Evolutionary conservation across 192 early-diverging fungal genomes (phyloP), one percentile per base, ranked within the genome.

Genomic region (Jimgerdemannia lactiflua): DNA sequence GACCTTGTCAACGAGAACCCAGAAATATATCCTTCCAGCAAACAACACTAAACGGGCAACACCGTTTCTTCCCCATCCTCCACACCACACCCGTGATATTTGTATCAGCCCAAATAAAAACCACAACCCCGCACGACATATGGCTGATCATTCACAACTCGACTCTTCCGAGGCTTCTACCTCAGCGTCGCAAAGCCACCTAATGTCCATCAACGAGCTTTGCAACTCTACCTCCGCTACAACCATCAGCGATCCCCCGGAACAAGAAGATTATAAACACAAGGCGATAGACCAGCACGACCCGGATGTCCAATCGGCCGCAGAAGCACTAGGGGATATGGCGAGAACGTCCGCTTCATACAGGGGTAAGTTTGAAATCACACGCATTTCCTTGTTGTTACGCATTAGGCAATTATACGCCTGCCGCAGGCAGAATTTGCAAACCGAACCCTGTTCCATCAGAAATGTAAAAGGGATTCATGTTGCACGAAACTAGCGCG

Each of bases 241-340:
- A 14, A 59, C 8, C 49, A 14, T 59, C 14, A 59, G 2, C 14
- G 49, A 59, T 14, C 6, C 49, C 14, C 14, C 49, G 49, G 6
- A 6, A 59, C 8, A 14, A 14, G 49, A 59, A 59, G 2, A 59
- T 10, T 59, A 59, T 59, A 2, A 59, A 10, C 8, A 59, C 49
- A 29, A 29, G 29, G 29, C 29, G 29, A 65, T 68, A 64, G 71
- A 72, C 63, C 43, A 77, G 40, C 43, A 81, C 42, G 80, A 81
- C 70, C 76, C 80, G 19, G 77, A 82, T 70, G 80, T 82, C 17
- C 77, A 76, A 67, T 39, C 75, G 44, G 80, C 80, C 11, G 80
- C 77, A 17, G 76, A 74, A 59, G 76, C 71, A 3, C 67, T 82
- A 8, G 80, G 74, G 17, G 74, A 75, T 70, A 73, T 82, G 72